Conservation (phyloP, 2,329 filamentous ascomycete species). For the Hypoxylon sp. region DNA sequence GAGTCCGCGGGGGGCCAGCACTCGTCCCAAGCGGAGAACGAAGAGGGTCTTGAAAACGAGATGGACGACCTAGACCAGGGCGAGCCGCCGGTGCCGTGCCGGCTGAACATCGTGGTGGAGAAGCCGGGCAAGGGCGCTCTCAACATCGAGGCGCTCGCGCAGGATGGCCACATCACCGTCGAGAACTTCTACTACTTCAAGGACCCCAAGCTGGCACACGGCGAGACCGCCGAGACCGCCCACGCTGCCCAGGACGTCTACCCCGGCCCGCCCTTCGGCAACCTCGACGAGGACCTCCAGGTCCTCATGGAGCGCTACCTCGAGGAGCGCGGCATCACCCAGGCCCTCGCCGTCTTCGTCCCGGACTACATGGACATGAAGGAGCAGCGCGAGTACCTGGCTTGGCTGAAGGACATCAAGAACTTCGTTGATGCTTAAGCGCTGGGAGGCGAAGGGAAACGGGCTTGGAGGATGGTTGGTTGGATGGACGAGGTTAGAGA, state of each 20-base stretch:
- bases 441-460: background rate
- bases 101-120: constrained; percentile 88
- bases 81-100: constrained; percentile 79
- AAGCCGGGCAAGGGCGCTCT: constrained; percentile 89
- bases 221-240: constrained; percentile 80
- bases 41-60: constrained; percentile 69
- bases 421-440: constrained; percentile 81
- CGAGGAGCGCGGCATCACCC: constrained; percentile 92
- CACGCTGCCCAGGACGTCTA: constrained; percentile 85
- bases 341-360: constrained; percentile 88
- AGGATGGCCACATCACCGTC: constrained; percentile 88
- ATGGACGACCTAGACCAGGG: constrained; percentile 64
- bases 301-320: constrained; percentile 92
- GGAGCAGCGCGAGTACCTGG: constrained; percentile 97
- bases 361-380: constrained; percentile 98
- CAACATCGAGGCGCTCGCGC: constrained; percentile 86
- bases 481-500: constrained; percentile 15
- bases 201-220: constrained; percentile 82
- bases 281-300: constrained; percentile 96
- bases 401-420: constrained; percentile 91
- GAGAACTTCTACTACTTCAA: constrained; percentile 93
- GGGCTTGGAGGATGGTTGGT: background rate
- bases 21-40: constrained; percentile 70
- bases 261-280: constrained; percentile 91
- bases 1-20: constrained; percentile 58